These are phyloP conservation scores for Fusarium kyushuense DNA, from an alignment of 2,329 filamentous ascomycete genomes.

Conservation along the genomic window DNA sequence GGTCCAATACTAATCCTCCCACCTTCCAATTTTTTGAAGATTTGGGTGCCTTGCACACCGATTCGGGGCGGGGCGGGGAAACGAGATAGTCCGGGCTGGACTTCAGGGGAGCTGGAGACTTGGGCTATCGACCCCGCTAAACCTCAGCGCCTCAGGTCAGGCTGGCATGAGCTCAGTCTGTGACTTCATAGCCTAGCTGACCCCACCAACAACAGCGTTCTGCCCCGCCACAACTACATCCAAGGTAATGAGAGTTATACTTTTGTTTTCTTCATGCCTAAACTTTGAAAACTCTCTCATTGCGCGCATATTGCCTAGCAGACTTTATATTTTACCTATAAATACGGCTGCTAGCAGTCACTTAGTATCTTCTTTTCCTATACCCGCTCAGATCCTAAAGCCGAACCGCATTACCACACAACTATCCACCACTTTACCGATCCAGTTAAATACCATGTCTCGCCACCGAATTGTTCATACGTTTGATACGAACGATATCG, in stretches of 20 bases:
- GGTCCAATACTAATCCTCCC: slow-evolving; percentile 17
- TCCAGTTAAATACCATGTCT: slow-evolving; percentile 38
- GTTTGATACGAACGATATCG: slow-evolving; percentile 61
- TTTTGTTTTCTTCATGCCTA: background rate
- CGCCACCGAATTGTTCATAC: slow-evolving; percentile 52
- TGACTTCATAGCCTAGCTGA: slow-evolving; percentile 43
- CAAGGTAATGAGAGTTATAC: background rate
- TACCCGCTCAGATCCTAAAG: background rate
- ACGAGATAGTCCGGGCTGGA: slow-evolving; percentile 49
- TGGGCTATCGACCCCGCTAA: slow-evolving; percentile 15
- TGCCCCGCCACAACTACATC: slow-evolving; percentile 31
- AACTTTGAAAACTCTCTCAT: background rate
- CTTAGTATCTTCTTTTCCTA: background rate
- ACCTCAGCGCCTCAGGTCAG: slow-evolving; percentile 16
- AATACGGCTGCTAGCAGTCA: background rate
- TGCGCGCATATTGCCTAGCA: background rate
- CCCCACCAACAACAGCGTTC: slow-evolving; percentile 40
- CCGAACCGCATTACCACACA: slow-evolving; percentile 2
- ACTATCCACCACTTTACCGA: slow-evolving; percentile 2
- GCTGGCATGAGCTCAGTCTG: slow-evolving; percentile 1
- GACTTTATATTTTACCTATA: background rate
- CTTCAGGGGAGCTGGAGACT: slow-evolving; percentile 27
- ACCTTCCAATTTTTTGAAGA: slow-evolving; percentile 53
- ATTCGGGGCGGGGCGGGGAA: slow-evolving; percentile 50
- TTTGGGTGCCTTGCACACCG: slow-evolving; percentile 49